These are phyloP conservation scores for Aureobasidium lini DNA, from an alignment of 2,329 filamentous ascomycete genomes.

Conservation along the genomic window DNA sequence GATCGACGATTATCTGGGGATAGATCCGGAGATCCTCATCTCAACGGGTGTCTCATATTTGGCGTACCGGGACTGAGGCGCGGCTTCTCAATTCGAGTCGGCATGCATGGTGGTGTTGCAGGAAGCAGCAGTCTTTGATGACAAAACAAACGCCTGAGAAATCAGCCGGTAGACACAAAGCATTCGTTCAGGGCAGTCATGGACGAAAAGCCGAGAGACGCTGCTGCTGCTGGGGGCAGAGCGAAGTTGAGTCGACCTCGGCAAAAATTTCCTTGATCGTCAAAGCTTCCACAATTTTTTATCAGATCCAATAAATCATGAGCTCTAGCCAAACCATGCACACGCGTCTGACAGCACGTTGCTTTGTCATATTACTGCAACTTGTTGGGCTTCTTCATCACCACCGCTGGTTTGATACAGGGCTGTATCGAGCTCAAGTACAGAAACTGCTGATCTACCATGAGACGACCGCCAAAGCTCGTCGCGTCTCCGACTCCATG, in stretches of 20 bases:
- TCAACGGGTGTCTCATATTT: not conserved
- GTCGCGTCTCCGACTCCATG: too few species aligned
- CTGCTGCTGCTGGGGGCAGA: not conserved
- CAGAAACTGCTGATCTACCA: too few species aligned
- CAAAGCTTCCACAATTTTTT: not conserved
- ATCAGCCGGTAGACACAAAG: not conserved
- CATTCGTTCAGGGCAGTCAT: too few species aligned
- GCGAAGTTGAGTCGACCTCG: not conserved
- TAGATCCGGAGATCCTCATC: constrained; percentile 9
- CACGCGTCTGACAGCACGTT: not conserved
- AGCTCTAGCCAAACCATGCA: not conserved
- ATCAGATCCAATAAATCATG: not conserved
- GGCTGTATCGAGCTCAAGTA: too few species aligned
- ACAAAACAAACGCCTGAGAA: not conserved
- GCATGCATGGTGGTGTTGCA: too few species aligned
- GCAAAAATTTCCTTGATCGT: not conserved
- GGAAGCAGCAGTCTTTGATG: not conserved
- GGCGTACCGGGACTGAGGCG: not conserved
- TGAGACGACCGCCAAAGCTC: too few species aligned
- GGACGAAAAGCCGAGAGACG: not conserved
- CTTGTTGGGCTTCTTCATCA: too few species aligned
- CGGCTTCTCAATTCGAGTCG: not conserved
- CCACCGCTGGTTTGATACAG: too few species aligned
- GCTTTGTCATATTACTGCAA: not conserved
- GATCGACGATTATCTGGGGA: not conserved